A percentile compares a stretch with the other conserved stretches of the same genome.
These are phyloP conservation scores for Neoboletus brunneissimus DNA, from an alignment of 768 basidiomycete species.

Conservation along the genomic window DNA sequence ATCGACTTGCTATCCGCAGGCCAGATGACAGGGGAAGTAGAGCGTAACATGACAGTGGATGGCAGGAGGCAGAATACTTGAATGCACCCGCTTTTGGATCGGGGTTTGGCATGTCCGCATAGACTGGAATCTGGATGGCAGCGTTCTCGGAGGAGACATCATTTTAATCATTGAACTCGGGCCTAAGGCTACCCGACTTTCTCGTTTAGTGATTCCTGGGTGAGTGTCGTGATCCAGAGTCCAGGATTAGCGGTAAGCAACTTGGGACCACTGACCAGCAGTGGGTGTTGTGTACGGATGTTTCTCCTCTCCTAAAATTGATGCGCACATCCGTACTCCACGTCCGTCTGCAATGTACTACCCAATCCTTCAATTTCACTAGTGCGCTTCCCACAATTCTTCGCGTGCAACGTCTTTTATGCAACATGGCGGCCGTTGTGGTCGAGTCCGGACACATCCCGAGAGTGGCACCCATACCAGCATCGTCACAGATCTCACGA, in stretches of 20 bases:
- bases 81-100: background rate
- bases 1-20: background rate
- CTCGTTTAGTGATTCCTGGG: too few relatives aligned
- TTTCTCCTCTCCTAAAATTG: conserved; percentile 1
- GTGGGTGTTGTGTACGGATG: conserved; percentile 5
- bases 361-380: background rate
- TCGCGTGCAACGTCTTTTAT: conserved; percentile 1
- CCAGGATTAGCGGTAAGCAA: background rate
- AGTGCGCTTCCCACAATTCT: background rate
- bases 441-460: background rate
- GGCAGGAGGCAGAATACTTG: background rate
- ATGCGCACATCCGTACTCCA: background rate
- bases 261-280: too few relatives aligned
- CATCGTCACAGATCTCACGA: background rate
- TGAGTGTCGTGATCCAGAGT: background rate
- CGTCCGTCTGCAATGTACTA: conserved; percentile 7
- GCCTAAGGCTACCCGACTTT: background rate
- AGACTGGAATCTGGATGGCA: background rate
- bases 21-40: background rate
- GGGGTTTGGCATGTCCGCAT: background rate
- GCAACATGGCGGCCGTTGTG: conserved; percentile 4
- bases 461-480: background rate
- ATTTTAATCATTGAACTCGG: too few relatives aligned
- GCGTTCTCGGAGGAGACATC: background rate
- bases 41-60: background rate